Percentiles rank a stretch among this genome's conserved stretches.
Evolutionary conservation across 371 early-diverging fungal species (phyloP).

Genomic region (Mortierella sp.): DNA sequence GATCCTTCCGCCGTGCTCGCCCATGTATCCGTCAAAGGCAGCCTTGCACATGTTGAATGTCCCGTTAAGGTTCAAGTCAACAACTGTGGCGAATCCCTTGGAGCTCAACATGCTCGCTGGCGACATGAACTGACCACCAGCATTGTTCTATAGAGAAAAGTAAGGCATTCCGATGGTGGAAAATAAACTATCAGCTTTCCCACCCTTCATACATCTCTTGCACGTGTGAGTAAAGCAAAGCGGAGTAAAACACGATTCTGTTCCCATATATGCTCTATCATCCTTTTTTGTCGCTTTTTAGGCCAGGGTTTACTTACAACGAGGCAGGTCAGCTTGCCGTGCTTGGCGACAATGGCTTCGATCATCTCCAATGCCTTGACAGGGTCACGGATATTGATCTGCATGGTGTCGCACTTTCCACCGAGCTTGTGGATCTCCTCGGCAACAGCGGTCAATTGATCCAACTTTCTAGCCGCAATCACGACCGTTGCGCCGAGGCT

Average conservation of each 20-base stretch:
- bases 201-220: not conserved
- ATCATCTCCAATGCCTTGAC: constrained; percentile 49
- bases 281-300: no score
- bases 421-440: constrained; percentile 58
- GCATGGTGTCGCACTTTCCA: constrained; percentile 56
- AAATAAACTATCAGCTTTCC: not conserved
- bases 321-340: constrained; percentile 59
- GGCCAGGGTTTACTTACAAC: no score
- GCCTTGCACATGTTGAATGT: constrained; percentile 63
- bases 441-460: constrained; percentile 50
- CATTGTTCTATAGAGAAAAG: constrained; percentile 58
- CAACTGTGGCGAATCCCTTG: constrained; percentile 64
- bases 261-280: no score
- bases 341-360: constrained; percentile 52
- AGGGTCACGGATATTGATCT: constrained; percentile 62
- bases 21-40: constrained; percentile 59
- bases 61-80: constrained; percentile 68
- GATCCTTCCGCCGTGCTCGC: constrained; percentile 62
- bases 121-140: constrained; percentile 66
- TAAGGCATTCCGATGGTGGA: no score
- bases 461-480: constrained; percentile 61
- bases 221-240: not conserved
- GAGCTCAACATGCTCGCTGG: constrained; percentile 58
- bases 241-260: not conserved
- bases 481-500: constrained; percentile 67